Percentiles rank a stretch among this genome's conserved stretches.
Evolutionary conservation across 768 basidiomycete species (phyloP).

Genomic region (Mycena vulgaris): DNA sequence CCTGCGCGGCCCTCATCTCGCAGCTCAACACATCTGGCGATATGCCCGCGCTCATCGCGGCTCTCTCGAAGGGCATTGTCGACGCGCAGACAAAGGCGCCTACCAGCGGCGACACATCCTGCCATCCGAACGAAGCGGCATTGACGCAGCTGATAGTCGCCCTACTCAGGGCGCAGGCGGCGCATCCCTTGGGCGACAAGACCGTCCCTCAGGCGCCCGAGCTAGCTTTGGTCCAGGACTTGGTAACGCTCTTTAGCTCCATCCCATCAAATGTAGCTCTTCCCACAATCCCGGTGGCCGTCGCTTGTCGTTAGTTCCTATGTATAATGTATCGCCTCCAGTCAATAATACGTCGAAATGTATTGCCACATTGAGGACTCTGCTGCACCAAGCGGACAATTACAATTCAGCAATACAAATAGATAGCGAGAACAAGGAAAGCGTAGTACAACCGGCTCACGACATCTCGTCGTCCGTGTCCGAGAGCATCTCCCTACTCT

Average conservation of each 20-base stretch:
- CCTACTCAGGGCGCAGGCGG: neutral
- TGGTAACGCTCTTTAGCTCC: neutral
- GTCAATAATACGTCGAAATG: too few relatives aligned
- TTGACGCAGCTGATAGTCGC: neutral
- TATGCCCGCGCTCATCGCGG: neutral
- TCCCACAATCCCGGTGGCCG: too few relatives aligned
- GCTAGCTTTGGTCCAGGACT: neutral
- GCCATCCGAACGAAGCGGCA: neutral
- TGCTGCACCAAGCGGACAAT: neutral
- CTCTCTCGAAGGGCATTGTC: neutral
- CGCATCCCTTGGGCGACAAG: neutral
- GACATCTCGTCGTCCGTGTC: slow-evolving; percentile 91
- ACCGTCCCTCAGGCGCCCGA: neutral
- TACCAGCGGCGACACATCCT: neutral
- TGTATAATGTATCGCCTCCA: too few relatives aligned
- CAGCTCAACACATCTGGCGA: neutral
- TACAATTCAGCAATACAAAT: slow-evolving; percentile 29
- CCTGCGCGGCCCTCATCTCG: neutral
- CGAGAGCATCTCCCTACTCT: slow-evolving; percentile 90
- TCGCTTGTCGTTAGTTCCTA: too few relatives aligned
- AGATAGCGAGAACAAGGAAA: slow-evolving; percentile 34
- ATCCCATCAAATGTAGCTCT: too few relatives aligned
- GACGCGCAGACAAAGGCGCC: neutral
- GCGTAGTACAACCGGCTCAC: slow-evolving; percentile 50
- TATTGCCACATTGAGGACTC: too few relatives aligned